Percentiles rank a stretch among this genome's conserved stretches.
Evolutionary conservation across 352 stramenopile species (phyloP).

Genomic region (Phytophthora kernoviae): DNA sequence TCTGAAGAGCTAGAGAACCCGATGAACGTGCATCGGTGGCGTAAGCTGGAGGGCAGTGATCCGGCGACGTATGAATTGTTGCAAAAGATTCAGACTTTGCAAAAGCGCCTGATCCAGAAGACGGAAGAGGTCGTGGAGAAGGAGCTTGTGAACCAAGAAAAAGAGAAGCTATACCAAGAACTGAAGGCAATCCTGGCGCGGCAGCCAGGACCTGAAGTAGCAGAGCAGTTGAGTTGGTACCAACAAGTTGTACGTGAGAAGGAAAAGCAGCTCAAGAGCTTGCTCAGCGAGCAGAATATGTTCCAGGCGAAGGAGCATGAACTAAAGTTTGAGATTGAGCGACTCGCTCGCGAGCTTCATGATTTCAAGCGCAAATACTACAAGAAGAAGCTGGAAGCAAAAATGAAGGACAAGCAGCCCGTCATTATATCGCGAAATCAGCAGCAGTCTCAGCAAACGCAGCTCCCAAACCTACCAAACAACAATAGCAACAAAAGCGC

Average conservation of each 20-base stretch:
- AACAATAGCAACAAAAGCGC: conserved; percentile 38
- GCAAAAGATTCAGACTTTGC: conserved; percentile 96
- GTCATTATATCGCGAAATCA: conserved; percentile 38
- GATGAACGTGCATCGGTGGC: conserved; percentile 98
- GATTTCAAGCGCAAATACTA: conserved; percentile 97
- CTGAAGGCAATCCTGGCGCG: conserved; percentile 93
- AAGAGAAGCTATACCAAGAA: conserved; percentile 95
- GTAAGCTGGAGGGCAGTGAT: conserved; percentile 97
- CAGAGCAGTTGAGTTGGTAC: conserved; percentile 95
- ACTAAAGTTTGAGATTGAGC: conserved; percentile 96
- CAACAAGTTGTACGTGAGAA: conserved; percentile 96
- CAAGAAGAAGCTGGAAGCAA: conserved; percentile 91
- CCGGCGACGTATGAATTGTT: conserved; percentile 95
- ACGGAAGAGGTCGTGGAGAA: conserved; percentile 96
- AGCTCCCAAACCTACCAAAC: conserved; percentile 38
- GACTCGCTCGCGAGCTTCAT: conserved; percentile 90
- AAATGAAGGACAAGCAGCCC: conserved; percentile 72
- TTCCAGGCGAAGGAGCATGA: conserved; percentile 93
- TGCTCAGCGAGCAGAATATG: conserved; percentile 98
- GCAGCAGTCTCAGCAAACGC: conserved; percentile 30
- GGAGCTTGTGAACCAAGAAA: conserved; percentile 95
- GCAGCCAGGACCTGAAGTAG: conserved; percentile 94
- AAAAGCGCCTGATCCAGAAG: conserved; percentile 95
- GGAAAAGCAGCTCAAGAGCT: conserved; percentile 96
- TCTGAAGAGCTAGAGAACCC: conserved; percentile 96